Evolutionary conservation across 225 moss, liverwort and hornwort genomes (phyloP), one percentile per base, ranked within the genome.

Genomic region (Pleurozium schreberi): DNA sequence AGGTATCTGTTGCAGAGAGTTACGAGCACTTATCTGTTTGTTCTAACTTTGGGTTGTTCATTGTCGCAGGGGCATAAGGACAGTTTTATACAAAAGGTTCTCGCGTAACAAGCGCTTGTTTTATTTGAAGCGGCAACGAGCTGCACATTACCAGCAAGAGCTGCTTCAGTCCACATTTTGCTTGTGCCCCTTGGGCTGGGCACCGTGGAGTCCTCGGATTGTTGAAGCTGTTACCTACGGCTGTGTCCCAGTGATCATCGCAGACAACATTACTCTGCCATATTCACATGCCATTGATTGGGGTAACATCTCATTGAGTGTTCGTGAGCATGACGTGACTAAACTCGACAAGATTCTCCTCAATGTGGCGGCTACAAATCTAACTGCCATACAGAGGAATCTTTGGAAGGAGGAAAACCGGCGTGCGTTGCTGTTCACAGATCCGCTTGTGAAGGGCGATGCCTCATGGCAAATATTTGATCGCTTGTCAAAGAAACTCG

Each of bases 131-230:
- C 94, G 98, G 27, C 96, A 94, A 85, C 93, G 96, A 85, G 88
- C 86, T 40, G 92, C 92, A 27, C 93, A 93, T 65, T 98, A 96
- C 61, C 97, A 97, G 81, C 81, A 88, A 67, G 98, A 98, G 92
- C 90, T 98, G 78, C 95, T 97, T 71, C 95, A 91, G 61, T 98
- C 98, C 14, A 94, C 91, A 23, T 98, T 97, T 71, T 98, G 98
- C 87, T 90, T 98, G 47, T 97, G 97, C 25, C 98, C 98, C 20
- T 89, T 97, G 83, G 98, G 98, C 59, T 98, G 98, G 98, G 97
- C 98, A 59, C 98, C 98, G 30, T 98, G 98, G 98, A 98, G 98
- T 88, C 98, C 98, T 75, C 96, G 98, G 55, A 96, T 98, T 43
- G 98, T 97, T 33, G 98, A 98, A 84, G 92, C 98, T n/a, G 95